A percentile compares a stretch with the other conserved stretches of the same genome.
Evolutionary conservation across 768 basidiomycete species (phyloP).

Genomic region (Naganishia friedmannii): DNA sequence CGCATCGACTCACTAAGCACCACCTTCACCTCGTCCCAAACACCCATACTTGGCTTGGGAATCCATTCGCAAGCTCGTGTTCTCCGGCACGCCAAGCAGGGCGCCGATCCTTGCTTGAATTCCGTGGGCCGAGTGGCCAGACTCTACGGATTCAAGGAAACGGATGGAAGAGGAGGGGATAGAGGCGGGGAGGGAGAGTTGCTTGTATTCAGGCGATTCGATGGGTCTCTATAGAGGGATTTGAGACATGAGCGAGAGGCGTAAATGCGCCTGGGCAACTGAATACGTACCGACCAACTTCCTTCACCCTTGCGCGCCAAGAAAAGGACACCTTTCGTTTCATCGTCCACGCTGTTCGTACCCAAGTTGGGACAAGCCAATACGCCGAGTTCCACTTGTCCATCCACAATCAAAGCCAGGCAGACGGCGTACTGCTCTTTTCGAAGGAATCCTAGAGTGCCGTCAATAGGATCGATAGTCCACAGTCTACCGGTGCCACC

Average conservation of each 20-base stretch:
- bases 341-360: slow-evolving; percentile 59
- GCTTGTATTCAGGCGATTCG: slow-evolving; percentile 12
- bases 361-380: slow-evolving; percentile 88
- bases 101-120: slow-evolving; percentile 72
- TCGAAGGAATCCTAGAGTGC: slow-evolving; percentile 87
- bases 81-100: slow-evolving; percentile 59
- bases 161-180: slow-evolving; percentile 32
- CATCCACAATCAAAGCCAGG: slow-evolving; percentile 74
- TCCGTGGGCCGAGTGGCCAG: slow-evolving; percentile 83
- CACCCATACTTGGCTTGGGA: slow-evolving; percentile 92
- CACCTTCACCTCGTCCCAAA: slow-evolving; percentile 80
- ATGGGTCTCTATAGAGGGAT: background rate
- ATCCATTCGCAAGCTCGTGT: slow-evolving; percentile 76
- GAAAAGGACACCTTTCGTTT: slow-evolving; percentile 72
- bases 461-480: slow-evolving; percentile 72
- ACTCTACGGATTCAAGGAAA: slow-evolving; percentile 89
- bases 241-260: slow-evolving; percentile 26
- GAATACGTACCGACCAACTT: slow-evolving; percentile 39
- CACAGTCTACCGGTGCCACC: slow-evolving; percentile 61
- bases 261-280: too few relatives aligned
- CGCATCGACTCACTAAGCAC: slow-evolving; percentile 46
- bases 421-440: slow-evolving; percentile 93
- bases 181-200: slow-evolving; percentile 57
- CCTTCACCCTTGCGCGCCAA: slow-evolving; percentile 84
- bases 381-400: slow-evolving; percentile 74